Percentiles rank a stretch among this genome's conserved stretches.
Evolutionary conservation across 148 eudicot species (phyloP).

Genomic region (Diospyros lotus): DNA sequence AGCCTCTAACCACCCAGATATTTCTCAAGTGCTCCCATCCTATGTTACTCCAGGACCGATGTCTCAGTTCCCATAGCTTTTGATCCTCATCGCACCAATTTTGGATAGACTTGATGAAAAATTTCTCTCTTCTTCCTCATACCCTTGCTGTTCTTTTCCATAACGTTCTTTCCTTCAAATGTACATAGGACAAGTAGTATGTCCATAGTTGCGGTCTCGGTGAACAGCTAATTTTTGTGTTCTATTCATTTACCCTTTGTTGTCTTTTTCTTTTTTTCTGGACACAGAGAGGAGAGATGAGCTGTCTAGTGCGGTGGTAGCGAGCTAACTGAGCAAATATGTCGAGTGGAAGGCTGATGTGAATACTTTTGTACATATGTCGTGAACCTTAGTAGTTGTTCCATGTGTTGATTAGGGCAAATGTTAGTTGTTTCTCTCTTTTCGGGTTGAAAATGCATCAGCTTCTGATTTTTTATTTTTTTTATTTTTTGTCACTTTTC

Average conservation of each 20-base stretch:
- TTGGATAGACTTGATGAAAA: conserved; percentile 13
- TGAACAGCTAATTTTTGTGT: background rate
- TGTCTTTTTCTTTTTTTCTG: background rate
- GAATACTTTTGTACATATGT: background rate
- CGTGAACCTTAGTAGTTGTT: background rate
- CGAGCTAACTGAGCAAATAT: conserved; percentile 4
- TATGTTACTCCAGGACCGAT: conserved; percentile 5
- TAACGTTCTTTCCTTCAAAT: background rate
- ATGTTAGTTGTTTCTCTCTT: background rate
- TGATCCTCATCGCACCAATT: conserved; percentile 16
- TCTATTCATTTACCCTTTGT: conserved; percentile 8
- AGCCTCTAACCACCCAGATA: conserved; percentile 8
- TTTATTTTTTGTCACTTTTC: background rate
- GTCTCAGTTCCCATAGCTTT: background rate
- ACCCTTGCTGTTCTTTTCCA: background rate
- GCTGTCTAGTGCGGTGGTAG: background rate
- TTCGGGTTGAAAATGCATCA: background rate
- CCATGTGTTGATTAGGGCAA: conserved; percentile 6
- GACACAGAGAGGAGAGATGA: background rate
- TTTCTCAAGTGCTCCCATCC: conserved; percentile 13
- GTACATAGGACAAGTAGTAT: conserved; percentile 15
- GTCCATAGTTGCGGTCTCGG: conserved; percentile 2
- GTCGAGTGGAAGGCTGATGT: background rate
- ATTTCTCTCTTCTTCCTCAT: background rate
- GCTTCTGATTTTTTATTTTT: background rate